Evolutionary conservation across 83 land plant genomes (phyloP).

Genomic region (Picea mariana): DNA sequence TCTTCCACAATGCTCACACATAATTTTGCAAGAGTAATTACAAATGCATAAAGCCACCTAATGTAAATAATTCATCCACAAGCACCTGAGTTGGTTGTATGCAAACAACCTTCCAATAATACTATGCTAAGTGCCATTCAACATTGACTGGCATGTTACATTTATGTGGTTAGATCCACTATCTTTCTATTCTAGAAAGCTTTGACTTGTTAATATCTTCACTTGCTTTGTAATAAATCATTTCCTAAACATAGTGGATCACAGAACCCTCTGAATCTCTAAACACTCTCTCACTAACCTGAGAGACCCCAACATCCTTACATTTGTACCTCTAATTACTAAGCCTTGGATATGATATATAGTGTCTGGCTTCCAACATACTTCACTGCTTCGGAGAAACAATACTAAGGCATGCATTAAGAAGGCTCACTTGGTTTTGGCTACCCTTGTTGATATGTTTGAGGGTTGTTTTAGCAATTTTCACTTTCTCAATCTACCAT

Average conservation of each 20-base stretch:
- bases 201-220: constrained; percentile 12
- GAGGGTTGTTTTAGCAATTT: constrained; percentile 15
- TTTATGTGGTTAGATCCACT: neutral
- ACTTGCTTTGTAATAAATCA: constrained; percentile 28
- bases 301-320: constrained; percentile 84
- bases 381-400: constrained; percentile 20
- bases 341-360: constrained; percentile 62
- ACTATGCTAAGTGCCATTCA: neutral
- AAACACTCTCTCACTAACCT: constrained; percentile 64
- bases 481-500: constrained; percentile 41
- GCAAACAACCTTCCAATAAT: neutral
- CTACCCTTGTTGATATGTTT: too few relatives aligned
- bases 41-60: neutral
- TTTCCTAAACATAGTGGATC: constrained; percentile 80
- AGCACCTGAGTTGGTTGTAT: neutral
- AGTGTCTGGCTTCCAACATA: constrained; percentile 83
- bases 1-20: too few relatives aligned
- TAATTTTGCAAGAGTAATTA: neutral
- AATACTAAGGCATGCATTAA: too few relatives aligned
- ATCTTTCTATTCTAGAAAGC: neutral
- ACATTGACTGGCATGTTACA: neutral
- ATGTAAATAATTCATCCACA: neutral
- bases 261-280: constrained; percentile 77
- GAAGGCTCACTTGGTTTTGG: too few relatives aligned
- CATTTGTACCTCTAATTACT: constrained; percentile 81